Evolutionary conservation across 2,329 filamentous ascomycete genomes (phyloP).

Genomic region (Capronia epimyces): DNA sequence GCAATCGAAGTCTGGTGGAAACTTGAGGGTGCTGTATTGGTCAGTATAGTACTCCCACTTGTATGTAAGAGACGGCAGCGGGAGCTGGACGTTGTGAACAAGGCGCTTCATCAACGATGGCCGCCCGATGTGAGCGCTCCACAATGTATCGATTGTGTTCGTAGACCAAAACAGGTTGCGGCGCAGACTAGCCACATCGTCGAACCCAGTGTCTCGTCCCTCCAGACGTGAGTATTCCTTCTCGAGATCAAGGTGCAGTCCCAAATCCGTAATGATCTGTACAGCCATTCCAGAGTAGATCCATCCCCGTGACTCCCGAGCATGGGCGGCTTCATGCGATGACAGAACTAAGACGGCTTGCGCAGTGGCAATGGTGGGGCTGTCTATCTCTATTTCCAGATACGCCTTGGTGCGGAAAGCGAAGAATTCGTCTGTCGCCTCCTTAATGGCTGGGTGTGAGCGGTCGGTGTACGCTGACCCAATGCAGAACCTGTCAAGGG

Average conservation of each 20-base stretch:
- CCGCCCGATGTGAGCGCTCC: slow-evolving; percentile 9
- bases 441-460: slow-evolving; percentile 2
- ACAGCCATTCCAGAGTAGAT: slow-evolving; percentile 45
- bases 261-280: slow-evolving; percentile 43
- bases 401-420: slow-evolving; percentile 42
- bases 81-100: slow-evolving; percentile 4
- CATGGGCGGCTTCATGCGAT: slow-evolving; percentile 41
- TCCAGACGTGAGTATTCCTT: slow-evolving; percentile 23
- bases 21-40: slow-evolving; percentile 1
- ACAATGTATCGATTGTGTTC: slow-evolving; percentile 32
- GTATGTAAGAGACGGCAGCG: slow-evolving; percentile 9
- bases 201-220: background rate
- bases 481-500: background rate
- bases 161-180: slow-evolving; percentile 37
- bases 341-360: slow-evolving; percentile 46
- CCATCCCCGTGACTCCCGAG: slow-evolving; percentile 45
- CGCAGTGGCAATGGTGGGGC: slow-evolving; percentile 45
- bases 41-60: slow-evolving; percentile 8
- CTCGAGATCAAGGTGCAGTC: slow-evolving; percentile 36
- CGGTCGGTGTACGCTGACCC: slow-evolving; percentile 8
- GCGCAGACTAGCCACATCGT: slow-evolving; percentile 25
- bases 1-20: slow-evolving; percentile 9
- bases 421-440: slow-evolving; percentile 11
- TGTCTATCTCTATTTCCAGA: slow-evolving; percentile 46
- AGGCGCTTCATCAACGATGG: slow-evolving; percentile 8